These are phyloP conservation scores for Parsonsia alboflavescens DNA, from an alignment of 257 asterid species.

Conservation along the genomic window DNA sequence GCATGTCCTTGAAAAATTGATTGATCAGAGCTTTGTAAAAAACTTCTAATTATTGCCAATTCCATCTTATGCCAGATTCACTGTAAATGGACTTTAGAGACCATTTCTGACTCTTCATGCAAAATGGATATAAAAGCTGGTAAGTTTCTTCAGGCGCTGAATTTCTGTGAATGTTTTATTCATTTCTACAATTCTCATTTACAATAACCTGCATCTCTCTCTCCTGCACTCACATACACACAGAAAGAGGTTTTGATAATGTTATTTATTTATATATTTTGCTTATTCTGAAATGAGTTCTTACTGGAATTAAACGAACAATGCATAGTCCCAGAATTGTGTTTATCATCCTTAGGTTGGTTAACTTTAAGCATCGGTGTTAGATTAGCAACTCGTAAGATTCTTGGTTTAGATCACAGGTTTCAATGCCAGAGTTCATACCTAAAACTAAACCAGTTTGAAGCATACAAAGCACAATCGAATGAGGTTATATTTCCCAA, in stretches of 20 bases:
- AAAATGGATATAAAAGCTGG: slow-evolving; percentile 69
- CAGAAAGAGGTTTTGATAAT: not conserved
- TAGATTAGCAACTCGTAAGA: not conserved
- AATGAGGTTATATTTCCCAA: too few species aligned
- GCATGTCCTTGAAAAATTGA: not conserved
- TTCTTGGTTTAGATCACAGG: not conserved
- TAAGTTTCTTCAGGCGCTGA: slow-evolving; percentile 25
- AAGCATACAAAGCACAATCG: not conserved
- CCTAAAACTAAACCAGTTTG: not conserved
- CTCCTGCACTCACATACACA: not conserved
- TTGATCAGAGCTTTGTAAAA: not conserved
- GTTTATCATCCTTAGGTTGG: not conserved
- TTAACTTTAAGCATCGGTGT: not conserved
- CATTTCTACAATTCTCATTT: not conserved
- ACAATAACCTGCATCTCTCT: not conserved
- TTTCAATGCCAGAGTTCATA: not conserved
- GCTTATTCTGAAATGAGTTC: not conserved
- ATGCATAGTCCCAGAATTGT: not conserved
- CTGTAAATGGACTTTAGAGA: slow-evolving; percentile 64
- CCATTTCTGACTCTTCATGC: slow-evolving; percentile 60
- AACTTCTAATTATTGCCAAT: not conserved
- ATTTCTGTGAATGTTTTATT: not conserved
- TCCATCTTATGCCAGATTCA: slow-evolving; percentile 45
- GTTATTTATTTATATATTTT: not conserved
- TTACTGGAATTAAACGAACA: not conserved